Conservation (phyloP, 176 grass and related monocot genomes). For the Oropetium thomaeum region DNA sequence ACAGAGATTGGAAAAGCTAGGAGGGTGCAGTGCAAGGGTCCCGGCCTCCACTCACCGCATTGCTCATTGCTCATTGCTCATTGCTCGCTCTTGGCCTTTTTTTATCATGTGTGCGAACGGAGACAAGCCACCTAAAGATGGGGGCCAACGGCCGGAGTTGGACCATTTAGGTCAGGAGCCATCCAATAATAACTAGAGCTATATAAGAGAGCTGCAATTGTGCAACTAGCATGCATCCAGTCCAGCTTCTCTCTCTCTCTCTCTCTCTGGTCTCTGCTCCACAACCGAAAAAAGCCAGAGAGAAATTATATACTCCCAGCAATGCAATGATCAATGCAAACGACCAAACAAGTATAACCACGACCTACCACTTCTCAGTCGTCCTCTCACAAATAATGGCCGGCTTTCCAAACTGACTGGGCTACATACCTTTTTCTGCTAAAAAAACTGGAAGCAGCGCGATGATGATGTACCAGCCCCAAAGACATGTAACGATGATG, state of each 20-base stretch:
- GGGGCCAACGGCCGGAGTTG: neutral
- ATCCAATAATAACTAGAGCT: neutral
- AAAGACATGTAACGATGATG: too few species aligned
- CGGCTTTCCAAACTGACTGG: neutral
- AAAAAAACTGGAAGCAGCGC: neutral
- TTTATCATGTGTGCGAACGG: conserved; percentile 51
- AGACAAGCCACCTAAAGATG: conserved; percentile 57
- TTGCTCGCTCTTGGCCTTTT: conserved; percentile 2
- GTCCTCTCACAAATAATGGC: neutral
- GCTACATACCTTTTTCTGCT: too few species aligned
- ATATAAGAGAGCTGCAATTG: neutral
- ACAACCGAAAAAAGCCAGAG: neutral
- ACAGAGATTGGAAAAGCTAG: neutral
- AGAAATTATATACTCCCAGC: neutral
- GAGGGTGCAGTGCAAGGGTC: neutral
- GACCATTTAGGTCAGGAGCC: conserved; percentile 51
- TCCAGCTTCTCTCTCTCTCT: too few species aligned
- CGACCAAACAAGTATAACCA: conserved; percentile 12
- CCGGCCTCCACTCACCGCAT: conserved; percentile 39
- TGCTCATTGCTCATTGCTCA: neutral
- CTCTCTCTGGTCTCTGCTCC: conserved; percentile 3
- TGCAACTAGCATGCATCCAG: neutral
- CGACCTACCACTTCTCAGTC: neutral
- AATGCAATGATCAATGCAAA: conserved; percentile 29
- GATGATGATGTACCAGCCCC: neutral